Percentiles rank a stretch among this genome's conserved stretches.
These are phyloP conservation scores for Myxozyma vanderwaltii DNA, from an alignment of 805 yeast genomes.

Conservation along the genomic window DNA sequence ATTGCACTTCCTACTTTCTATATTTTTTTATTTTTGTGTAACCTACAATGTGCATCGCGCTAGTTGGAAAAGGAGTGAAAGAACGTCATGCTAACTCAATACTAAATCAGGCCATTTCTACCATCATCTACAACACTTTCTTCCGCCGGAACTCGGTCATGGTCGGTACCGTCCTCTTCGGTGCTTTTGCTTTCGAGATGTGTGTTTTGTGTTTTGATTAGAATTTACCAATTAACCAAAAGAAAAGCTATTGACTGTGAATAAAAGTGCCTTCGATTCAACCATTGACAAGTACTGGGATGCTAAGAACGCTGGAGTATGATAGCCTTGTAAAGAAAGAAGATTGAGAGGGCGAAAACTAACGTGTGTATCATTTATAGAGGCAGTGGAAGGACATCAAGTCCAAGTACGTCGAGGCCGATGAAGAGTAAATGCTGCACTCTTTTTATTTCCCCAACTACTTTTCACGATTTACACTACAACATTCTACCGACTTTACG, in stretches of 20 bases:
- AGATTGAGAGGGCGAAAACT: not conserved
- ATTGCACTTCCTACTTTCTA: no score
- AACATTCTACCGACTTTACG: not conserved
- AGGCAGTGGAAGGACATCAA: constrained; percentile 35
- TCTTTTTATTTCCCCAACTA: not conserved
- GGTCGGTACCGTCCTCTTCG: constrained; percentile 73
- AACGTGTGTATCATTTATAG: constrained; percentile 5
- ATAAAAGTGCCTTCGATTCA: constrained; percentile 41
- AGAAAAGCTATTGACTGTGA: not conserved
- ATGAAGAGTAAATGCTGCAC: constrained; percentile 11
- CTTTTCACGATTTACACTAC: not conserved
- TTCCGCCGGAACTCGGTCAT: constrained; percentile 82
- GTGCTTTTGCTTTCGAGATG: constrained; percentile 78
- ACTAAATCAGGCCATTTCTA: constrained; percentile 34
- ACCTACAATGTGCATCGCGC: not conserved
- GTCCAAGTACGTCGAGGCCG: constrained; percentile 27
- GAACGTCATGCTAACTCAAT: not conserved
- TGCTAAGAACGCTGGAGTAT: constrained; percentile 44
- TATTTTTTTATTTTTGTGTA: not conserved
- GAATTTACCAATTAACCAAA: no score
- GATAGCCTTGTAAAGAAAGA: constrained; percentile 12
- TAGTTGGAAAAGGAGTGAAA: not conserved
- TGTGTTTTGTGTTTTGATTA: constrained; percentile 1
- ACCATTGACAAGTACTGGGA: constrained; percentile 44
- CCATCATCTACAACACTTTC: constrained; percentile 56